These are phyloP conservation scores for Cutaneotrichosporon sp. DNA, from an alignment of 1,284 basidiomycete species.

Conservation along the genomic window DNA sequence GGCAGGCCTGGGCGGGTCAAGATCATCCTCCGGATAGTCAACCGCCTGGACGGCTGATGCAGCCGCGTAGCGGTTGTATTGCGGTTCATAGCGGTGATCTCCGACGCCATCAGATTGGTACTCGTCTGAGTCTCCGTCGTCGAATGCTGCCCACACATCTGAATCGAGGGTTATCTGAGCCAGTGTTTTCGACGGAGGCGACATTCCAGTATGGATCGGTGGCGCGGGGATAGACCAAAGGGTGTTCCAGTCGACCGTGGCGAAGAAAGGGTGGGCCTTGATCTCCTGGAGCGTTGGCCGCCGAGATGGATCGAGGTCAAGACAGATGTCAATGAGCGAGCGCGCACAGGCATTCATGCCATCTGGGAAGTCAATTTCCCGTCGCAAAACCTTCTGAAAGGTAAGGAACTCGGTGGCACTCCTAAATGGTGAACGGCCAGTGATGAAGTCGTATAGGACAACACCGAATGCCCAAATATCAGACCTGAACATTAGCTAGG, in stretches of 20 bases:
- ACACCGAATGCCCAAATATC: constrained; percentile 59
- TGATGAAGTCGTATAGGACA: constrained; percentile 54
- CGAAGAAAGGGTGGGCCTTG: constrained; percentile 71
- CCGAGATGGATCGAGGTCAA: constrained; percentile 60
- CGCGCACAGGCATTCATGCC: constrained; percentile 51
- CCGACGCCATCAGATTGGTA: constrained; percentile 32
- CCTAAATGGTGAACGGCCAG: constrained; percentile 55
- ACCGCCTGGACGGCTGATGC: constrained; percentile 32
- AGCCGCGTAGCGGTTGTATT: constrained; percentile 31
- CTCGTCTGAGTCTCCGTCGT: constrained; percentile 38
- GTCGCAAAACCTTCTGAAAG: constrained; percentile 55
- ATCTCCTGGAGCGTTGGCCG: constrained; percentile 60
- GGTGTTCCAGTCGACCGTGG: constrained; percentile 61
- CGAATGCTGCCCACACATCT: constrained; percentile 44
- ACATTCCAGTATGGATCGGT: constrained; percentile 47
- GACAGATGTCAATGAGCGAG: constrained; percentile 49
- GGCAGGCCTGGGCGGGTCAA: constrained; percentile 34
- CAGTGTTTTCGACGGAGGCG: constrained; percentile 25
- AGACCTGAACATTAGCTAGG: constrained; percentile 12
- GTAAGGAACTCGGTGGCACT: constrained; percentile 57
- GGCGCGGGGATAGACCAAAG: constrained; percentile 62
- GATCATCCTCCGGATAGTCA: constrained; percentile 19
- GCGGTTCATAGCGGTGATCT: constrained; percentile 11
- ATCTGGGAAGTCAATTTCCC: constrained; percentile 51
- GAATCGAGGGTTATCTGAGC: constrained; percentile 24